Percentiles rank a stretch among this genome's conserved stretches.
Evolutionary conservation across 1,284 basidiomycete species (phyloP).

Genomic region (Irpex sp.): DNA sequence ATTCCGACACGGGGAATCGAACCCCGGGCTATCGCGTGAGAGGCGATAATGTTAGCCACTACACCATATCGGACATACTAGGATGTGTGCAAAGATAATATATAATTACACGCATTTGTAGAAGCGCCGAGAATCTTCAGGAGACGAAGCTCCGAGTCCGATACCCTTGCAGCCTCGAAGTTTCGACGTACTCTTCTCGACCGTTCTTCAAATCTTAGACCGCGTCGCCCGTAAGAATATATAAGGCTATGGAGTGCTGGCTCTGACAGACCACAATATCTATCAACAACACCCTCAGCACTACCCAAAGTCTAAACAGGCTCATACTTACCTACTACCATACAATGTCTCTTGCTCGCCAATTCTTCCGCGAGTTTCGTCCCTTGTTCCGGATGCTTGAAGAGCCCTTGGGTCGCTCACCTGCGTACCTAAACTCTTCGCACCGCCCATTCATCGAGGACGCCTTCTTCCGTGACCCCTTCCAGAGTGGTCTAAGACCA

Average conservation of each 20-base stretch:
- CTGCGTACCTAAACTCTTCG: slow-evolving; percentile 25
- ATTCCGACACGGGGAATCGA: slow-evolving; percentile 24
- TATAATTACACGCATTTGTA: neutral
- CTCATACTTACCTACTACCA: neutral
- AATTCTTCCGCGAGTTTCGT: slow-evolving; percentile 67
- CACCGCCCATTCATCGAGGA: slow-evolving; percentile 43
- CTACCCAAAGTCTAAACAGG: too few species aligned
- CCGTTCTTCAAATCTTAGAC: neutral
- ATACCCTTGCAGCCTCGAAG: neutral
- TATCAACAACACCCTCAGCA: neutral
- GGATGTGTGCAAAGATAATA: neutral
- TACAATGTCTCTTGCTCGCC: slow-evolving; percentile 40
- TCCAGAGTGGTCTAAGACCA: slow-evolving; percentile 34
- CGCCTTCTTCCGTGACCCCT: slow-evolving; percentile 41
- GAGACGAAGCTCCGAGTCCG: neutral
- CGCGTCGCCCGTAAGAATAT: neutral
- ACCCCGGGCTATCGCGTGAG: slow-evolving; percentile 22
- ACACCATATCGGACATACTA: slow-evolving; percentile 18
- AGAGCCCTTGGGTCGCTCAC: slow-evolving; percentile 51
- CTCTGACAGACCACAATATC: neutral
- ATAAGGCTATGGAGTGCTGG: neutral
- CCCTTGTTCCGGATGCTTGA: slow-evolving; percentile 72
- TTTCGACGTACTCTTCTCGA: neutral
- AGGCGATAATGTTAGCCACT: slow-evolving; percentile 23
- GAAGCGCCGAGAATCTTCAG: neutral